Conservation (phyloP, 2,329 filamentous ascomycete genomes). For the Tolypocladium ophioglossoides region DNA sequence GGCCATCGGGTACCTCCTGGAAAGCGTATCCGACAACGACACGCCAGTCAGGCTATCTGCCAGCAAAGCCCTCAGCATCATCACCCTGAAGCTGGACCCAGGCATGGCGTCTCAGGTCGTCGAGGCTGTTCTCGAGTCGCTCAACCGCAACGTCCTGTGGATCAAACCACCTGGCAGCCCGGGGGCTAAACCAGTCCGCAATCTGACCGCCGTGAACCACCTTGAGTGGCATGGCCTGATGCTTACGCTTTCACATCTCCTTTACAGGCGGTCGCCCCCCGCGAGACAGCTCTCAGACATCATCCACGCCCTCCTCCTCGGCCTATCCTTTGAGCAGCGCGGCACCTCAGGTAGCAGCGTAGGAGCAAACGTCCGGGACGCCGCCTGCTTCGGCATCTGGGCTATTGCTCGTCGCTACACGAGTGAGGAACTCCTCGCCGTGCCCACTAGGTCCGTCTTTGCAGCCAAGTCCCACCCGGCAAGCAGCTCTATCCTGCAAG, state of each 20-base stretch:
- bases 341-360: conserved; percentile 75
- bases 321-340: conserved; percentile 80
- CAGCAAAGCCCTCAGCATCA: conserved; percentile 83
- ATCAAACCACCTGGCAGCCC: conserved; percentile 25
- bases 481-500: conserved; percentile 52
- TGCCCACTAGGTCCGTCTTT: conserved; percentile 39
- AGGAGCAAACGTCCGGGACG: conserved; percentile 86
- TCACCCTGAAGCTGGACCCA: conserved; percentile 67
- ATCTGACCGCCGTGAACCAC: conserved; percentile 67
- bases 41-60: conserved; percentile 84
- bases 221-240: conserved; percentile 89
- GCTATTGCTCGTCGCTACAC: conserved; percentile 78
- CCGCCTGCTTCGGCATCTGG: conserved; percentile 95
- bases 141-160: conserved; percentile 47
- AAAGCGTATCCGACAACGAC: conserved; percentile 72
- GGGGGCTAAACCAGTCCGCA: conserved; percentile 29
- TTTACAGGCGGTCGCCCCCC: conserved; percentile 77
- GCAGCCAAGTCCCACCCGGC: conserved; percentile 25
- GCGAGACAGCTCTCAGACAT: conserved; percentile 60
- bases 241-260: conserved; percentile 73
- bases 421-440: conserved; percentile 61
- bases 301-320: conserved; percentile 65
- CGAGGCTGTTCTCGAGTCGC: conserved; percentile 70
- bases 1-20: conserved; percentile 71
- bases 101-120: conserved; percentile 82